These are phyloP conservation scores for Wallacemonas sp. DNA, from an alignment of 208 protist species.

Conservation along the genomic window DNA sequence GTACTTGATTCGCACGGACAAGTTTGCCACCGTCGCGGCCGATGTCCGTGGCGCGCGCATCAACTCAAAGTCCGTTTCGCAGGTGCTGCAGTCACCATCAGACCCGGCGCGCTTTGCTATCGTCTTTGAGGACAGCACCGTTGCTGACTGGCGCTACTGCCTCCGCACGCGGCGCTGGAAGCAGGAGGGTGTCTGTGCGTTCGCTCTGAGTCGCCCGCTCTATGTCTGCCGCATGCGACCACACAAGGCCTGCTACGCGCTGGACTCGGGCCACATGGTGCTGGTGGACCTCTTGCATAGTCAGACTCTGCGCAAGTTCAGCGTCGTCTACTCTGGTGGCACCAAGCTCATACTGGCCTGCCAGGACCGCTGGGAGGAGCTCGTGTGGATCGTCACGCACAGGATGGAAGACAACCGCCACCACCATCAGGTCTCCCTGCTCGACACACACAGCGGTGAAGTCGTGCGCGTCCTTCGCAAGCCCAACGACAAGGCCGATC, in stretches of 20 bases:
- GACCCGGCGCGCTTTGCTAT: conserved; percentile 60
- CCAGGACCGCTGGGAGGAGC: conserved; percentile 58
- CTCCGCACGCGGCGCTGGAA: conserved; percentile 48
- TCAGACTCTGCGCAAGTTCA: conserved; percentile 57
- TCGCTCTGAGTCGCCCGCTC: conserved; percentile 45
- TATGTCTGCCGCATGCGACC: conserved; percentile 40
- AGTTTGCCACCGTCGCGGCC: conserved; percentile 46
- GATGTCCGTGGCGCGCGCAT: conserved; percentile 79
- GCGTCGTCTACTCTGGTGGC: conserved; percentile 70
- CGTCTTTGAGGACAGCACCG: conserved; percentile 75
- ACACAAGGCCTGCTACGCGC: conserved; percentile 55
- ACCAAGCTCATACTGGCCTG: conserved; percentile 74
- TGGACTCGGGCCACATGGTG: conserved; percentile 71
- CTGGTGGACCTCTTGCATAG: conserved; percentile 66
- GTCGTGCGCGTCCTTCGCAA: conserved; percentile 67
- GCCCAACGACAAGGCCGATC: conserved; percentile 61
- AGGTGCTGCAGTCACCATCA: conserved; percentile 63
- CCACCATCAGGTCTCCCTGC: conserved; percentile 78
- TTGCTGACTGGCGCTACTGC: conserved; percentile 70
- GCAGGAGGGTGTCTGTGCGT: conserved; percentile 45
- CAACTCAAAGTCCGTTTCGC: conserved; percentile 49
- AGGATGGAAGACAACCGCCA: conserved; percentile 46
- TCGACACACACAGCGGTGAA: conserved; percentile 73
- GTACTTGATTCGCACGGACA: conserved; percentile 48
- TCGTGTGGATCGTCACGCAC: conserved; percentile 79